These are phyloP conservation scores for Butyriboletus regius DNA, from an alignment of 1,284 basidiomycete genomes.

Conservation along the genomic window DNA sequence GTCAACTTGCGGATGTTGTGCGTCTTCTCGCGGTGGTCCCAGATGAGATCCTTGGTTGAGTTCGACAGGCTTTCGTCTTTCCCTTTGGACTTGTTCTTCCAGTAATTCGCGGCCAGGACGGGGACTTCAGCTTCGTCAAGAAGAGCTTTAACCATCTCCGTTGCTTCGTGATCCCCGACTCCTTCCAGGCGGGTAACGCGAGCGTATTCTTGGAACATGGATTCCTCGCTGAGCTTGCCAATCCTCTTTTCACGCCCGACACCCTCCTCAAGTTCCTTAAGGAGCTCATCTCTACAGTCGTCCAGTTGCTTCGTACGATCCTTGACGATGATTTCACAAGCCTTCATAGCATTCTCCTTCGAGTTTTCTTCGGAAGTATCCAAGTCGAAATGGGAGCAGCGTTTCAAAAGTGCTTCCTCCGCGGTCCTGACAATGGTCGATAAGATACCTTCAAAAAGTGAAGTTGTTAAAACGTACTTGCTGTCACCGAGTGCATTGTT, in stretches of 20 bases:
- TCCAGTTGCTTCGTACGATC: constrained; percentile 75
- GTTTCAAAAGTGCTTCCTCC: constrained; percentile 85
- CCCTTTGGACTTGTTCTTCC: constrained; percentile 44
- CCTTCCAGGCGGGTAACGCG: constrained; percentile 62
- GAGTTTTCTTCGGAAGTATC: constrained; percentile 50
- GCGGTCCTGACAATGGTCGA: constrained; percentile 51
- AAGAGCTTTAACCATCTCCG: constrained; percentile 50
- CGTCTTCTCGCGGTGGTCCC: constrained; percentile 79
- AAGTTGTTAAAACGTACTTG: constrained; percentile 47
- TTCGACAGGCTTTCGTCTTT: constrained; percentile 52
- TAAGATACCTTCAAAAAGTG: neutral
- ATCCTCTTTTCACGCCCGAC: constrained; percentile 62
- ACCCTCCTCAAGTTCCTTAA: constrained; percentile 58
- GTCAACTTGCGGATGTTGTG: constrained; percentile 76
- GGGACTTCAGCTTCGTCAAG: constrained; percentile 59
- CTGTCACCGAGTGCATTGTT: constrained; percentile 83
- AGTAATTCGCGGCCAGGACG: constrained; percentile 34
- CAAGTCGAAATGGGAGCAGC: constrained; percentile 88
- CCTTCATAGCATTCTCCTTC: constrained; percentile 70
- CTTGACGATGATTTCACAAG: constrained; percentile 83
- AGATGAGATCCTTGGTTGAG: constrained; percentile 56
- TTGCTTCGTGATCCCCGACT: constrained; percentile 70
- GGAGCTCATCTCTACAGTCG: constrained; percentile 71
- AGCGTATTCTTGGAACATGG: constrained; percentile 71
- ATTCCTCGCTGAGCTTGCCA: constrained; percentile 58